These are phyloP conservation scores for Metarhizium brunneum DNA, from an alignment of 2,329 filamentous ascomycete genomes.

Conservation along the genomic window DNA sequence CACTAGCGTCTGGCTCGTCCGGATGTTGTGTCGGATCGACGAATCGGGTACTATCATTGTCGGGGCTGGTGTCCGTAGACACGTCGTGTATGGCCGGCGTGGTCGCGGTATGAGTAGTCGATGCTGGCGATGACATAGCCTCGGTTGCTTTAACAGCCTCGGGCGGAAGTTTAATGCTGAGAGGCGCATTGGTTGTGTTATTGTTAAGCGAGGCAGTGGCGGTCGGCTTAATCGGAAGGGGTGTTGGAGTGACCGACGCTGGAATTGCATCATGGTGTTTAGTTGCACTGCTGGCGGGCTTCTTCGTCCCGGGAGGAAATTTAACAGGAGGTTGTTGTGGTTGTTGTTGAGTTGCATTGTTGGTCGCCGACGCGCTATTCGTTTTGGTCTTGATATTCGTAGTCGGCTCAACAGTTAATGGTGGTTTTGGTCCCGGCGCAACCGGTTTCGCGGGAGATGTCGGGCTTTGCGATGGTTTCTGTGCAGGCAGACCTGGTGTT, in stretches of 20 bases:
- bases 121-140: constrained; percentile 46
- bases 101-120: constrained; percentile 63
- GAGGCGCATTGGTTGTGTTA: background rate
- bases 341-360: background rate
- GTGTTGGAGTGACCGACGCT: background rate
- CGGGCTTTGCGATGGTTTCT: constrained; percentile 1
- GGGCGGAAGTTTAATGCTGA: constrained; percentile 25
- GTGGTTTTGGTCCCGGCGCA: background rate
- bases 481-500: background rate
- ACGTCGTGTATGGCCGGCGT: constrained; percentile 60
- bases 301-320: constrained; percentile 23
- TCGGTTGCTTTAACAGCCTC: constrained; percentile 31
- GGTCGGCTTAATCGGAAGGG: background rate
- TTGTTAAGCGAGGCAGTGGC: background rate
- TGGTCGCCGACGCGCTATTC: background rate
- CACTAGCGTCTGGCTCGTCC: constrained; percentile 25
- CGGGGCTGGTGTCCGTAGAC: constrained; percentile 67
- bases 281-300: constrained; percentile 8
- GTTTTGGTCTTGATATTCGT: background rate
- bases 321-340: constrained; percentile 19
- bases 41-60: constrained; percentile 54
- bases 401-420: background rate
- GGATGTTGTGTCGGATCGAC: constrained; percentile 37
- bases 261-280: background rate
- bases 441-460: constrained; percentile 2